phyloP scores from a whole-genome alignment of 2,329 filamentous ascomycete species.

The Arachnopeziza araneosa region DNA sequence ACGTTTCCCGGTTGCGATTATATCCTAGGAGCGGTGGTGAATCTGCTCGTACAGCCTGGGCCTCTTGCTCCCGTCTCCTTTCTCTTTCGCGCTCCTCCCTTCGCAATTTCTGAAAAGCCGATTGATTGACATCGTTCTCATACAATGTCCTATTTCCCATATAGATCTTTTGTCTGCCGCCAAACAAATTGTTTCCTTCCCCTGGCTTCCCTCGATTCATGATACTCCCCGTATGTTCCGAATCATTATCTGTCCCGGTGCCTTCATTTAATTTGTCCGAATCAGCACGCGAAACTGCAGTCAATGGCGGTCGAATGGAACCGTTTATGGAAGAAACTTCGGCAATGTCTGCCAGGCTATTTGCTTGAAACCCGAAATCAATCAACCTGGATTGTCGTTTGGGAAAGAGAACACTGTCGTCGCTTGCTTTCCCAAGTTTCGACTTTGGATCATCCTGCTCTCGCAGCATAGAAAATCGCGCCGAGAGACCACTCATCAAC shows the following conservation, averaged over 20 bases:
- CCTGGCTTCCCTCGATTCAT: constrained; percentile 77
- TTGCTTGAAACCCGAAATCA: constrained; percentile 46
- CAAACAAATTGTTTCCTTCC: constrained; percentile 91
- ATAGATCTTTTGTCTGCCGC: constrained; percentile 92
- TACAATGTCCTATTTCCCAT: constrained; percentile 69
- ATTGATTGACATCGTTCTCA: constrained; percentile 78
- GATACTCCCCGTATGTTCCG: constrained; percentile 58
- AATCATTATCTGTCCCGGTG: constrained; percentile 60
- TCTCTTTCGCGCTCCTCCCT: constrained; percentile 38
- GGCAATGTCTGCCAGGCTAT: constrained; percentile 73
- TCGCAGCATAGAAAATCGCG: constrained; percentile 91
- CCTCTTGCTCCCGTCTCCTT: constrained; percentile 33
- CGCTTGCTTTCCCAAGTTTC: constrained; percentile 86
- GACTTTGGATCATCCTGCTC: constrained; percentile 91
- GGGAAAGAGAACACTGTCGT: constrained; percentile 81
- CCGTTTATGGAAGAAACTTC: constrained; percentile 79
- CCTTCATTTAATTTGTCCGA: constrained; percentile 60
- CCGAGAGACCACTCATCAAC: constrained; percentile 90
- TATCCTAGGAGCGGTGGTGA: constrained; percentile 58
- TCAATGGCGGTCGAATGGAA: constrained; percentile 51
- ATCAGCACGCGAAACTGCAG: constrained; percentile 51
- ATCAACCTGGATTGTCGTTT: constrained; percentile 77
- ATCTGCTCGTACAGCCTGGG: constrained; percentile 41
- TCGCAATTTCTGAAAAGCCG: constrained; percentile 75
- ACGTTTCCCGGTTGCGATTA: constrained; percentile 75